Base-by-base conservation (phyloP, 129 eudicot species). In the Mikania micrantha region DNA sequence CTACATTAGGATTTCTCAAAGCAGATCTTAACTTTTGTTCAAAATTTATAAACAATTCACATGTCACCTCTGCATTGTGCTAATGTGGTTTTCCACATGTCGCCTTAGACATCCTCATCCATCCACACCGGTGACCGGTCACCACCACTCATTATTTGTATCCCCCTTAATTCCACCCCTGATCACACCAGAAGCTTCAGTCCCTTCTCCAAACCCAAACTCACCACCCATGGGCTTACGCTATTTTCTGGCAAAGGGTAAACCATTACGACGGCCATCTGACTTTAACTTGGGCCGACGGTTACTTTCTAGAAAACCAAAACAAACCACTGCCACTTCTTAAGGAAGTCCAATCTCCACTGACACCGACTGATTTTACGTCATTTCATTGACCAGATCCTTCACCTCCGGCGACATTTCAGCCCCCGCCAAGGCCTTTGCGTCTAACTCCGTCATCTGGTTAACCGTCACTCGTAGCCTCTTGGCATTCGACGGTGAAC, bases 321-420 rank as follows among this genome's bases (percentile, higher is more conserved):
- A 49, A 58, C 29, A 15, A 20, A 53, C 41, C 10, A 20, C n/a
- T n/a, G n/a, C n/a, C n/a, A n/a, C n/a, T 70, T 32, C 74, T 80
- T 64, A 72, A 52, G 34, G 83, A 79, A 1, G 72, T 79, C 31
- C 81, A 82, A 7, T 77, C 80, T 25, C 81, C 21, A 59, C 78
- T 31, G 86, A 88, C 8, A 74, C 78, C 7, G 96, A 89, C 57
- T 89, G 90, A 88, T 90, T 90, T 69, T 90, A 90, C 52, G 75
- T 81, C 13, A 77, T 77, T 62, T 86, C 94, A 0, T 60, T 82
- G 1, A 74, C 85, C 4, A 76, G 66, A 52, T 40, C 88, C 0
- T 84, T 86, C 52, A 17, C 76, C 29, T 67, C 58, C 21, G 82
- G 82, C 11, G 96, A 81, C 9, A 85, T 84, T 1, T 67, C 82